A percentile compares a stretch with the other conserved stretches of the same genome.
These are phyloP conservation scores for Marsdenia floribunda DNA, from an alignment of 257 asterid species.

Conservation along the genomic window DNA sequence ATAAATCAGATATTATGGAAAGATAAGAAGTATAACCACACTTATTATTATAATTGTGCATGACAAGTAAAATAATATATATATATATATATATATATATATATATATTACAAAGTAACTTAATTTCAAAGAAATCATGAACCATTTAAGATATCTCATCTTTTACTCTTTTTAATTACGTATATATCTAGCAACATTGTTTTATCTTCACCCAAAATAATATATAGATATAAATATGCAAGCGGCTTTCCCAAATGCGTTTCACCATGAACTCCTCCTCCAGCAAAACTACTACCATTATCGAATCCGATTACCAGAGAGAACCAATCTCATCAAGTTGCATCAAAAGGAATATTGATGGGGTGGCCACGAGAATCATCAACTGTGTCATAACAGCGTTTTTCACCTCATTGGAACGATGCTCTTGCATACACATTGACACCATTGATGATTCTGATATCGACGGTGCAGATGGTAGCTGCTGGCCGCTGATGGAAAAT, in stretches of 20 bases:
- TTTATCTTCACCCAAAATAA: not conserved
- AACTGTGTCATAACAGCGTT: slow-evolving; percentile 36
- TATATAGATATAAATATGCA: slow-evolving; percentile 23
- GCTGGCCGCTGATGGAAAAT: slow-evolving; percentile 28
- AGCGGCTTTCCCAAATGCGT: slow-evolving; percentile 3
- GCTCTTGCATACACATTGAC: slow-evolving; percentile 40
- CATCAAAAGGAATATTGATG: slow-evolving; percentile 27
- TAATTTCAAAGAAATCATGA: slow-evolving; percentile 12
- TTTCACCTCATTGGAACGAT: slow-evolving; percentile 45
- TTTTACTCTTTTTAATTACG: not conserved
- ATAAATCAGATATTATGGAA: too few relatives aligned
- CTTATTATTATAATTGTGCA: not conserved
- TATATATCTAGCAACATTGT: not conserved
- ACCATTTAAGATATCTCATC: not conserved
- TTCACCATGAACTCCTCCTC: slow-evolving; percentile 27
- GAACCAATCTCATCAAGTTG: slow-evolving; percentile 19
- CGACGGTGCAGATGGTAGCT: slow-evolving; percentile 20
- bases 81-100: not conserved
- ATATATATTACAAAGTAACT: slow-evolving; percentile 1
- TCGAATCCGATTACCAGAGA: slow-evolving; percentile 9
- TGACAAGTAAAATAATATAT: not conserved
- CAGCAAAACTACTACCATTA: slow-evolving; percentile 18
- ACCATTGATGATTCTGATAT: slow-evolving; percentile 47
- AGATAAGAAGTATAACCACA: too few relatives aligned
- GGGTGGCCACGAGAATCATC: slow-evolving; percentile 34